phyloP scores from a whole-genome alignment of 768 basidiomycete genomes.

The Podaxis carcinomalis region DNA sequence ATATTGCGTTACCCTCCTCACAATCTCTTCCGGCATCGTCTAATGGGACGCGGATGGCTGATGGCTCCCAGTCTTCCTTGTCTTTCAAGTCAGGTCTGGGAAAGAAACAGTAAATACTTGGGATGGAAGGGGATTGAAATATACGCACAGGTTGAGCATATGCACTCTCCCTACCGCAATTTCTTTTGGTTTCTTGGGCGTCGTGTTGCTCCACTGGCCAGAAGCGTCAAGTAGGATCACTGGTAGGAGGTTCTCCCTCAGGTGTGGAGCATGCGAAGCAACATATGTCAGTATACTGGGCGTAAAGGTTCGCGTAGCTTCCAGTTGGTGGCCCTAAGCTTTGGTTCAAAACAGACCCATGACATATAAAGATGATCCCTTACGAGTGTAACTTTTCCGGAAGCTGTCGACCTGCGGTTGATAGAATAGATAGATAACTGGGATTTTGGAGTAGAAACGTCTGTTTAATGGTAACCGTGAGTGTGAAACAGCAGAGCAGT shows the following conservation, averaged over 20 bases:
- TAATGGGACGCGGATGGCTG: slow-evolving; percentile 39
- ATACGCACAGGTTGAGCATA: slow-evolving; percentile 51
- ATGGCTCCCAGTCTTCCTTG: slow-evolving; percentile 46
- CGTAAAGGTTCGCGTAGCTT: slow-evolving; percentile 35
- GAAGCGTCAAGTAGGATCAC: slow-evolving; percentile 42
- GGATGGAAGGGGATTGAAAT: not conserved
- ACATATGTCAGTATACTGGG: slow-evolving; percentile 44
- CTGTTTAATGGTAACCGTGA: slow-evolving; percentile 17
- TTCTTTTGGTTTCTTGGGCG: slow-evolving; percentile 28
- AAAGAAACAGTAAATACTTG: not conserved
- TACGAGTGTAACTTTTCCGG: slow-evolving; percentile 2
- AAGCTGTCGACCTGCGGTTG: not conserved
- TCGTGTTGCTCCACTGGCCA: slow-evolving; percentile 30
- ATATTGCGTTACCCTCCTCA: slow-evolving; percentile 25
- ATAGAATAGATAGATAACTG: slow-evolving; percentile 21
- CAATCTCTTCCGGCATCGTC: slow-evolving; percentile 45
- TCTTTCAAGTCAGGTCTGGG: slow-evolving; percentile 50
- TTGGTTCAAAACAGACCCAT: not conserved
- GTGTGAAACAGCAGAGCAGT: not conserved
- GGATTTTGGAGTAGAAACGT: slow-evolving; percentile 33
- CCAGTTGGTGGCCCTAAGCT: slow-evolving; percentile 28
- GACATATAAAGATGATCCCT: not conserved
- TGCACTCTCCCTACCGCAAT: slow-evolving; percentile 42
- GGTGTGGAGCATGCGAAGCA: slow-evolving; percentile 25
- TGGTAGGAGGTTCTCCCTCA: slow-evolving; percentile 1